Conservation (phyloP, 1,284 basidiomycete genomes). For the Fistulinella staudtii region DNA sequence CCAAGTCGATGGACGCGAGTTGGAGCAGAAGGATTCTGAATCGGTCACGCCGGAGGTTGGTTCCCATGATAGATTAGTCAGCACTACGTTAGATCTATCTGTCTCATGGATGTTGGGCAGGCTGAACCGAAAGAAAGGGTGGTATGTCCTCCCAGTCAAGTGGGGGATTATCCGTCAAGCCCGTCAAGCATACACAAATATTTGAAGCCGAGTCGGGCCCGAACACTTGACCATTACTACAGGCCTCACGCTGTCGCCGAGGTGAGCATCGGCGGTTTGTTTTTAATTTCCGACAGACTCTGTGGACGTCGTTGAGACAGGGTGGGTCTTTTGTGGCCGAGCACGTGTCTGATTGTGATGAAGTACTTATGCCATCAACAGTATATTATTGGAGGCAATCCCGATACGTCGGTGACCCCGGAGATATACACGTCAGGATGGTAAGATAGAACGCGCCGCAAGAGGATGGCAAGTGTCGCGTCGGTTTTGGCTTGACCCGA, state of each 20-base stretch:
- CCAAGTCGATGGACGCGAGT: no score
- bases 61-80: no score
- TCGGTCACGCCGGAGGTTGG: not conserved
- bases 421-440: not conserved
- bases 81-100: no score
- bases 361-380: not conserved
- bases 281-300: conserved; percentile 30
- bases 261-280: conserved; percentile 11
- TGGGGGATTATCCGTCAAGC: not conserved
- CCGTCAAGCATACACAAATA: not conserved
- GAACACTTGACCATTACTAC: not conserved
- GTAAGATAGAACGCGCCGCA: conserved; percentile 18
- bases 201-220: not conserved
- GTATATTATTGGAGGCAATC: no score
- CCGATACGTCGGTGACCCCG: not conserved
- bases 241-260: not conserved
- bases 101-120: no score
- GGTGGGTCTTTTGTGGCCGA: conserved; percentile 3
- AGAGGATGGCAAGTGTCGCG: not conserved
- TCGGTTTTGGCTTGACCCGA: conserved; percentile 3
- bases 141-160: not conserved
- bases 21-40: no score
- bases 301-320: conserved; percentile 1
- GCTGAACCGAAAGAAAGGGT: not conserved
- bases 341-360: conserved; percentile 6